Percentiles rank a stretch among this genome's conserved stretches.
Conservation (phyloP, 2,329 filamentous ascomycete species). For the Sporothrix pallida region DNA sequence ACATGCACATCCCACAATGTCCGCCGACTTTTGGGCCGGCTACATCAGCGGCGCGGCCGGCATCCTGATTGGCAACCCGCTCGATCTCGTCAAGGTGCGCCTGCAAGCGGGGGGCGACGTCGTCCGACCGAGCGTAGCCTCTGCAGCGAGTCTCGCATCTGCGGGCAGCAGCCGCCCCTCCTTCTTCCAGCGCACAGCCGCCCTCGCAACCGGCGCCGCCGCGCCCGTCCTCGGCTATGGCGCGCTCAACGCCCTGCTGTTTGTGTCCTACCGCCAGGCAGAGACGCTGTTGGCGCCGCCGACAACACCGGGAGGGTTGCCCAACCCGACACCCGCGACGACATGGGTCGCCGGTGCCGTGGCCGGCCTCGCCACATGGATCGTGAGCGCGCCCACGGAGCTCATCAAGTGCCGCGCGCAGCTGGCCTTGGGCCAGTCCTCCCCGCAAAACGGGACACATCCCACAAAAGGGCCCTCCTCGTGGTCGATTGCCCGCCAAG, state of each 20-base stretch:
- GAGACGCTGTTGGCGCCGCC: conserved; percentile 63
- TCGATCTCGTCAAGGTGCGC: conserved; percentile 73
- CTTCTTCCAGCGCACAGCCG: conserved; percentile 27
- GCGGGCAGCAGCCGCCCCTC: neutral
- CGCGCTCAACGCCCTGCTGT: conserved; percentile 86
- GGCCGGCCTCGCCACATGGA: conserved; percentile 83
- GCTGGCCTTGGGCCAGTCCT: conserved; percentile 50
- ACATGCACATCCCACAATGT: conserved; percentile 58
- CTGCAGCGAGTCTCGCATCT: no score
- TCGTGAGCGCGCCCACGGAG: conserved; percentile 86
- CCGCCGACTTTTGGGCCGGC: conserved; percentile 91
- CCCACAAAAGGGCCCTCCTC: conserved; percentile 53
- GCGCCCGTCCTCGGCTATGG: conserved; percentile 90
- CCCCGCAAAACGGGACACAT: conserved; percentile 25
- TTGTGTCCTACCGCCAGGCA: conserved; percentile 88
- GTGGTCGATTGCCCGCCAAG: conserved; percentile 66
- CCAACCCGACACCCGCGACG: conserved; percentile 60
- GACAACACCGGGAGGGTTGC: conserved; percentile 37
- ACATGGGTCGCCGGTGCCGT: conserved; percentile 80
- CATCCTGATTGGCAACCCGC: conserved; percentile 86
- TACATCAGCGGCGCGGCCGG: conserved; percentile 85
- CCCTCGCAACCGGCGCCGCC: conserved; percentile 69
- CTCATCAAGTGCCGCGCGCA: conserved; percentile 89
- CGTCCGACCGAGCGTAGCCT: no score
- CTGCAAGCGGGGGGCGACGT: conserved; percentile 67